Evolutionary conservation across 352 stramenopile genomes (phyloP), one percentile per base, ranked within the genome.

Genomic region (Phytophthora cryptogea): DNA sequence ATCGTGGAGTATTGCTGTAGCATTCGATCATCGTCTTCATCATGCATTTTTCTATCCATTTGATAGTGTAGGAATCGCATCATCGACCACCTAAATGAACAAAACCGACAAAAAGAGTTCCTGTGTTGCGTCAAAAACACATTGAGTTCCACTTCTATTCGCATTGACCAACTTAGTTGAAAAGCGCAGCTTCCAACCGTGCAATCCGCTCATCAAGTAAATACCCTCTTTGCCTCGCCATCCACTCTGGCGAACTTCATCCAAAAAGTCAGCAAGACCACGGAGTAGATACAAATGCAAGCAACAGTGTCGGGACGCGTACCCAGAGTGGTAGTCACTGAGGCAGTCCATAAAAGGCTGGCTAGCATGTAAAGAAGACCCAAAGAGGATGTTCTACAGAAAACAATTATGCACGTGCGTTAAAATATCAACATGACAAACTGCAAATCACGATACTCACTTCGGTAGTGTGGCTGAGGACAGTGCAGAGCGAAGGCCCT

Each of bases 381-480:
- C 74, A 28, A 80, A 83, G 2, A 83, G 57, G 36, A 83, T 35
- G 35, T 78, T 78, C 72, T 83, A 48, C 16, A 44, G 16, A 32
- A 20, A 13, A 2, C 1, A 13, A 37, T 11, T 13, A 30, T 36
- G 37, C 11, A 36, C 4, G 39, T 48, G 1, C 10, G 35, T 16
- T 33, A 5, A 8, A 43, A 14, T 14, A 59, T 16, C 7, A 33
- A 5, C 13, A 47, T 1, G 20, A 37, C 5, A 11, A 6, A 8
- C 41, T 10, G 23, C n/a, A 30, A 35, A 16, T 30, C 13, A 11
- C 16, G 20, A 44, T 16, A 28, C 35, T 31, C 30, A 81, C 74
- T 63, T 90, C 83, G 2, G 83, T 86, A 10, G 74, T 83, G 46
- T 88, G 76, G 44, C 74, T 89, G 6, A 92, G 55, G 6, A 89